These are phyloP conservation scores for Linum lewisii DNA, from an alignment of 345 rosid species.

Conservation along the genomic window DNA sequence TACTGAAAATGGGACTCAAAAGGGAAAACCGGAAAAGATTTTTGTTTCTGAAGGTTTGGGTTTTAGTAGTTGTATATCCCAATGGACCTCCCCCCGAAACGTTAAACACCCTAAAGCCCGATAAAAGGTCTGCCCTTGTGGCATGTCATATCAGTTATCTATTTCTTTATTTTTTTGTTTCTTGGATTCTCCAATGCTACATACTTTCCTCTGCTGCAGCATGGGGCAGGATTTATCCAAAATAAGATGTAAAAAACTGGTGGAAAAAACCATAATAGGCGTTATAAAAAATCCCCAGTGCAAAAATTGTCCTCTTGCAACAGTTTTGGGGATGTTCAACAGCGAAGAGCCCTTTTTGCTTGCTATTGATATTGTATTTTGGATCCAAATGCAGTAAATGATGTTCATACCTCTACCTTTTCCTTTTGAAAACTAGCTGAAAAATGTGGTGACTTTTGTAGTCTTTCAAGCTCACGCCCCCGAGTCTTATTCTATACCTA, in stretches of 20 bases:
- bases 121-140: constrained; percentile 53
- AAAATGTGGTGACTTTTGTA: too few species aligned
- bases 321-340: background rate
- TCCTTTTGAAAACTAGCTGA: too few species aligned
- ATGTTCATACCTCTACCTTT: too few species aligned
- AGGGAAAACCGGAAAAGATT: constrained; percentile 82
- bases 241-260: constrained; percentile 92
- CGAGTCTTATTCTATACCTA: background rate
- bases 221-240: constrained; percentile 79
- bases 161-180: constrained; percentile 4
- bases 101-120: constrained; percentile 85
- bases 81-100: constrained; percentile 80
- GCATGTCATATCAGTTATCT: constrained; percentile 11
- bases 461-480: background rate
- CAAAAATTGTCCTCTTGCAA: constrained; percentile 5
- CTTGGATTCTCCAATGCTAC: background rate
- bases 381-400: too few species aligned
- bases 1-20: constrained; percentile 49
- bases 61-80: constrained; percentile 72
- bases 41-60: constrained; percentile 75
- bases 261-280: constrained; percentile 98
- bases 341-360: background rate
- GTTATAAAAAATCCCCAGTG: constrained; percentile 95
- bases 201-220: constrained; percentile 37
- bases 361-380: too few species aligned